phyloP scores from a whole-genome alignment of 2,329 filamentous ascomycete species.

The Bipolaris zeicola region DNA sequence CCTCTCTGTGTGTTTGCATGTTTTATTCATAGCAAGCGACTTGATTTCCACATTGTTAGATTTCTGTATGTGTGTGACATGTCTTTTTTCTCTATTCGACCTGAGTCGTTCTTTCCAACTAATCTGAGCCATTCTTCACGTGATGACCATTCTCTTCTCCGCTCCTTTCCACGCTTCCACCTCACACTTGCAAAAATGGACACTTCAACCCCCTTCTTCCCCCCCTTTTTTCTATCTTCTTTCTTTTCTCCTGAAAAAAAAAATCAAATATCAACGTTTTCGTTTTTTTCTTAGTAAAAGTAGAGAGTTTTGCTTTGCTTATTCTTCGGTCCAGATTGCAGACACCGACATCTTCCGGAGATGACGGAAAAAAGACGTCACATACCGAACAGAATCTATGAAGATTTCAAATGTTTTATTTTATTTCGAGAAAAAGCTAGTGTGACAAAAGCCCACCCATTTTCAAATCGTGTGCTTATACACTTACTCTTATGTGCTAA shows the following conservation, averaged over 20 bases:
- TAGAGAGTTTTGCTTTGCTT: too few relatives aligned
- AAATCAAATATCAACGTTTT: too few relatives aligned
- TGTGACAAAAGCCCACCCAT: background rate
- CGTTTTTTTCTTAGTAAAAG: too few relatives aligned
- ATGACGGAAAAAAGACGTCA: too few relatives aligned
- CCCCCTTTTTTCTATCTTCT: too few relatives aligned
- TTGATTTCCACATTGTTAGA: background rate
- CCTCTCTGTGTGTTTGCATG: background rate
- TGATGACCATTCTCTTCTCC: too few relatives aligned
- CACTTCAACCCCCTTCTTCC: too few relatives aligned
- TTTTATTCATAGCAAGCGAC: slow-evolving; percentile 1
- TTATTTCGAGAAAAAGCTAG: background rate
- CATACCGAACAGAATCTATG: background rate
- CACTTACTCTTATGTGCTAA: background rate
- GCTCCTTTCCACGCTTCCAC: background rate
- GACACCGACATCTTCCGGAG: too few relatives aligned
- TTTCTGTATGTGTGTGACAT: background rate
- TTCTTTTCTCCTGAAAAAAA: too few relatives aligned
- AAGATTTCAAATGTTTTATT: too few relatives aligned
- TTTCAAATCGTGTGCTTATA: slow-evolving; percentile 15
- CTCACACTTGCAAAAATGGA: background rate
- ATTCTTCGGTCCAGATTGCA: too few relatives aligned
- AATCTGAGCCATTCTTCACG: too few relatives aligned
- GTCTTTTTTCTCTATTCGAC: background rate
- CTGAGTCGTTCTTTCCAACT: background rate